Conservation (phyloP, 1,139 yeast genomes). For the Arxiozyma slooffiae region DNA sequence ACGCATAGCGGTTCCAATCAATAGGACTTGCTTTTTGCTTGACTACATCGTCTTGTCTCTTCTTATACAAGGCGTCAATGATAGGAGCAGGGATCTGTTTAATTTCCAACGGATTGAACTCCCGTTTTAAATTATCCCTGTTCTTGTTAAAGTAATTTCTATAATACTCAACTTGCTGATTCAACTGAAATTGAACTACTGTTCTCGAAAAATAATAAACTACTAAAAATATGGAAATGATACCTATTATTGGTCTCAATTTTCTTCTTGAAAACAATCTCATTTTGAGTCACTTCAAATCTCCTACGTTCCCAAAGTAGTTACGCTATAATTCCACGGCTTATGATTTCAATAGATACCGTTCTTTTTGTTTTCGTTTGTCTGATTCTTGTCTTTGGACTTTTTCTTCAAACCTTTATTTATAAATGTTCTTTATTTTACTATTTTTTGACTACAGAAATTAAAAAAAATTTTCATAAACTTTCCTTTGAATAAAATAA, state of each 20-base stretch:
- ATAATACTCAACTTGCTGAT: slow-evolving; percentile 25
- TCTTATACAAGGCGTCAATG: slow-evolving; percentile 20
- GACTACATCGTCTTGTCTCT: slow-evolving; percentile 7
- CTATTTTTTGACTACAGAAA: no score
- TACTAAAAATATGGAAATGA: slow-evolving; percentile 7
- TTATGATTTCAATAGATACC: slow-evolving; percentile 21
- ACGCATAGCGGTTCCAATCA: slow-evolving; percentile 36
- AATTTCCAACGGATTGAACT: slow-evolving; percentile 27
- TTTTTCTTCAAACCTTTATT: neutral
- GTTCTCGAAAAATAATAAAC: slow-evolving; percentile 13
- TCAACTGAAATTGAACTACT: slow-evolving; percentile 25
- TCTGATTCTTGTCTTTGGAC: no score
- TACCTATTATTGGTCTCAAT: slow-evolving; percentile 11
- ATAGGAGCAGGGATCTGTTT: slow-evolving; percentile 27
- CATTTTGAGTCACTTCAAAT: slow-evolving; percentile 7
- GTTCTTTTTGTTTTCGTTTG: no score
- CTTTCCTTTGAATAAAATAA: no score
- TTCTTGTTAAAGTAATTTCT: slow-evolving; percentile 20
- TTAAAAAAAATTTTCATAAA: no score
- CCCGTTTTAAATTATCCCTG: slow-evolving; percentile 19
- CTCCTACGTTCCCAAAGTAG: neutral
- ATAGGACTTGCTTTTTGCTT: slow-evolving; percentile 13
- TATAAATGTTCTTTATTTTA: no score
- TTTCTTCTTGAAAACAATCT: slow-evolving; percentile 19
- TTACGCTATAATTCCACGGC: neutral